These are phyloP conservation scores for Xylariaceae sp. DNA, from an alignment of 2,329 filamentous ascomycete genomes.

Conservation along the genomic window DNA sequence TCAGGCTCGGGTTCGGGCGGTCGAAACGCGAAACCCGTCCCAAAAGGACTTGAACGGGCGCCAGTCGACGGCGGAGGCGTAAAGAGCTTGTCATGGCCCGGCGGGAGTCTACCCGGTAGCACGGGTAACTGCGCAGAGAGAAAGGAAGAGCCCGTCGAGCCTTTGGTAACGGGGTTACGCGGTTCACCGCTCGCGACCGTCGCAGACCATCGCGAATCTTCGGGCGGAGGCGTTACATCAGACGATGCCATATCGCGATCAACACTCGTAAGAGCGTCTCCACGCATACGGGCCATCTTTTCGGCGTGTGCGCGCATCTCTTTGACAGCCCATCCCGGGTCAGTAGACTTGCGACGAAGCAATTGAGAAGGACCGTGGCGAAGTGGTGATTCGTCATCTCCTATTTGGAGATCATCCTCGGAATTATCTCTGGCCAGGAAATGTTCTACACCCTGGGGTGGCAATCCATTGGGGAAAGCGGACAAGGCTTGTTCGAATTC, in stretches of 20 bases:
- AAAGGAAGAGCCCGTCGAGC: slow-evolving; percentile 23
- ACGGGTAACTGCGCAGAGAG: slow-evolving; percentile 24
- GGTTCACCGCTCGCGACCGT: slow-evolving; percentile 26
- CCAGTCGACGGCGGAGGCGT: slow-evolving; percentile 34
- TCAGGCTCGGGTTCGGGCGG: slow-evolving; percentile 33
- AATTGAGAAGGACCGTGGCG: slow-evolving; percentile 36
- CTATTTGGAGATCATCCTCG: slow-evolving; percentile 45
- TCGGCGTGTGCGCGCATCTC: slow-evolving; percentile 77
- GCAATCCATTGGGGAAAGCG: slow-evolving; percentile 66
- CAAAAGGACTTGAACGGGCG: slow-evolving; percentile 38
- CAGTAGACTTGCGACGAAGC: slow-evolving; percentile 54
- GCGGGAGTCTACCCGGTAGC: slow-evolving; percentile 21
- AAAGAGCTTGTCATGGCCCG: slow-evolving; percentile 19
- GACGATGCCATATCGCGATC: slow-evolving; percentile 28
- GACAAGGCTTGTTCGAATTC: slow-evolving; percentile 70
- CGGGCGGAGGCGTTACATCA: slow-evolving; percentile 29
- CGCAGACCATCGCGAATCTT: slow-evolving; percentile 30
- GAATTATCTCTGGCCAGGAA: slow-evolving; percentile 63
- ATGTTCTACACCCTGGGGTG: slow-evolving; percentile 65
- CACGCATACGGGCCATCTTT: slow-evolving; percentile 49
- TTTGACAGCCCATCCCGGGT: slow-evolving; percentile 68
- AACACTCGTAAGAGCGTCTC: slow-evolving; percentile 33
- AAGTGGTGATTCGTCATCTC: slow-evolving; percentile 37
- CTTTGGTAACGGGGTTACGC: slow-evolving; percentile 24
- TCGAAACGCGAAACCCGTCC: slow-evolving; percentile 41